Evolutionary conservation across 116 monocot genomes (phyloP), one percentile per base, ranked within the genome.

Genomic region (Zostera marina): DNA sequence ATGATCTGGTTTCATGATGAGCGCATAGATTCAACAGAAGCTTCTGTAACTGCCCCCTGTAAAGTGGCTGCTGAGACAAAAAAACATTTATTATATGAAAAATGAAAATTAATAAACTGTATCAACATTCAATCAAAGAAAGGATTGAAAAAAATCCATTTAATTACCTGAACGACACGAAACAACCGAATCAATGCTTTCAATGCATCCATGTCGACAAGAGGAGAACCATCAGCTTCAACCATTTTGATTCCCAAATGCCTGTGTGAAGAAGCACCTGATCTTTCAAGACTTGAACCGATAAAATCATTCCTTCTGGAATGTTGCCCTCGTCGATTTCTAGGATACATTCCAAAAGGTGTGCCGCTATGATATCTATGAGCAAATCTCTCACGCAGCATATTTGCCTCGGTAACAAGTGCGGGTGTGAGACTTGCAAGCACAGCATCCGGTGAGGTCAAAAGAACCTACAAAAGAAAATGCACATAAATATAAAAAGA

Each of bases 351-450:
- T n/a, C 99, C 91, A 81, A 91, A 90, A 24, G 90, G 68, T 41
- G 79, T 62, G 47, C 75, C 68, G 64, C 66, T 73, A 22, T 78
- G 84, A 77, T 87, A 79, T 24, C 91, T 74, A 70, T 79, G 91
- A 55, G 99, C 99, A 81, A 87, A 99, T 59, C 99, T 83, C 77
- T 99, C 91, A 23, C 99, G 79, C 42, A 99, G 59, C 86, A 91
- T 87, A 61, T 83, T 99, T 32, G 99, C 99, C 71, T 99, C 99
- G 49, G 83, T 87, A 75, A 99, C 91, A 69, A 99, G 91, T 32
- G 99, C 91, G 73, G 99, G 99, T 25, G 99, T 74, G 38, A 99
- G 62, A 63, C 75, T 91, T 11, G 99, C 83, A 53, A 99, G 72
- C 21, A 99, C 71, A 46, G 83, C 74, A 67, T 99, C 99, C 14